Base-by-base conservation (phyloP, 1,284 basidiomycete genomes). In the Ceratobasidium sp. region DNA sequence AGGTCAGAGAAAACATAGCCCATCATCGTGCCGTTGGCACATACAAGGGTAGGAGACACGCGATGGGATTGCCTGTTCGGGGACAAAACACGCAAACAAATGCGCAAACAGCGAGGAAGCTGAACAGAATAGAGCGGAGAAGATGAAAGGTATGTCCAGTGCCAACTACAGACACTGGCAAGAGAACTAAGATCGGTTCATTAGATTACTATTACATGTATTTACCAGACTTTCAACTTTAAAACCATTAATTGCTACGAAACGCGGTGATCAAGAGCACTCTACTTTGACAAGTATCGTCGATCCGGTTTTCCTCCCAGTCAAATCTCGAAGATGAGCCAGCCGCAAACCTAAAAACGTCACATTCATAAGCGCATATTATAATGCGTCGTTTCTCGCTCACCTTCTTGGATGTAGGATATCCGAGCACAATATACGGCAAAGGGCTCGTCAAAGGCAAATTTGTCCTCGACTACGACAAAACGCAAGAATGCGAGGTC, bases 11-110 rank as follows among this genome's bases (percentile, higher is more conserved):
- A 78, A 95, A 96, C 79, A 94, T 96, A 80, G 88, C 88, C 9
- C 95, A 95, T 81, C 90, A 95, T 80, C 84, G 93, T 74, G 90
- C 90, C 84, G 94, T 96, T 80, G 94, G 95, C 60, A 92, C 88
- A 77, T 94, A 95, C 79, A 87, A 91, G 71, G 94, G 94, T 42
- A 86, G 88, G 81, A 84, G 94, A 78, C 94, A 96, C 78, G 92
- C 93, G 1, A 92, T 93, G 88, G 87, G 90, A 74, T 81, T 95
- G 49, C 95, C 95, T 0, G 94, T 96, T 73, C 85, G 94, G 78
- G 94, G 94, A 66, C 94, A 96, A 82, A 90, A 91, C 74, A 96
- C 95, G 4, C 89, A 89, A 80, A 88, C 86, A 63, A 96, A 96
- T 77, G 93, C 92, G 63, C 86, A 85, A 81, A 95, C 92, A 42